These are phyloP conservation scores for Trichophyton benhamiae DNA, from an alignment of 2,329 filamentous ascomycete genomes.

Conservation along the genomic window DNA sequence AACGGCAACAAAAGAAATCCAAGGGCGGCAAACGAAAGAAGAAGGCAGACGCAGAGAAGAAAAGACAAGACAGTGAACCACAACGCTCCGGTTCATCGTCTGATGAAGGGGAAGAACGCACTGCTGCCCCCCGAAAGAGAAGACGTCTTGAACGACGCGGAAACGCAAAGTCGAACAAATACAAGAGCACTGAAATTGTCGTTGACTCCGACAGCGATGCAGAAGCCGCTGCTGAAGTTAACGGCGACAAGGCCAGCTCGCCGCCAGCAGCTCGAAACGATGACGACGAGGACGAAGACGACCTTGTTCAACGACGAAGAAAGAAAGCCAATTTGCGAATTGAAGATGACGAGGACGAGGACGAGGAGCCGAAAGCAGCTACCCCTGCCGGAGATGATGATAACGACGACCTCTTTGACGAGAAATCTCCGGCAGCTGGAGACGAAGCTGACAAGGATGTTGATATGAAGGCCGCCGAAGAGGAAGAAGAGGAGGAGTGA, in stretches of 20 bases:
- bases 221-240: conserved; percentile 17
- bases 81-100: conserved; percentile 17
- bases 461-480: conserved; percentile 26
- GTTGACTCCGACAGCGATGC: conserved; percentile 60
- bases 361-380: conserved; percentile 32
- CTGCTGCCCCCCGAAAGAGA: conserved; percentile 43
- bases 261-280: conserved; percentile 19
- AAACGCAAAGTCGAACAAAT: conserved; percentile 46
- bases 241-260: conserved; percentile 1
- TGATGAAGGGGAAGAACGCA: conserved; percentile 13
- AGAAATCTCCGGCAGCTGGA: conserved; percentile 18
- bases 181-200: conserved; percentile 74
- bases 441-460: conserved; percentile 20
- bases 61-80: conserved; percentile 15
- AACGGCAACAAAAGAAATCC: conserved; percentile 54
- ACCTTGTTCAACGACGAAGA: conserved; percentile 24
- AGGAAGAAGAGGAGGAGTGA: conserved; percentile 16
- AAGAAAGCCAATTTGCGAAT: conserved; percentile 24
- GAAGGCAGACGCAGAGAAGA: conserved; percentile 38
- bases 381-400: conserved; percentile 15
- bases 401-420: conserved; percentile 29
- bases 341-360: conserved; percentile 30
- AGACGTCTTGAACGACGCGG: conserved; percentile 46
- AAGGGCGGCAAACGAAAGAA: conserved; percentile 52
- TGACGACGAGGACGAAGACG: conserved; percentile 37